A percentile compares a stretch with the other conserved stretches of the same genome.
These are phyloP conservation scores for Zygnema cylindricum DNA, from an alignment of 139 green algal genomes.

Conservation along the genomic window DNA sequence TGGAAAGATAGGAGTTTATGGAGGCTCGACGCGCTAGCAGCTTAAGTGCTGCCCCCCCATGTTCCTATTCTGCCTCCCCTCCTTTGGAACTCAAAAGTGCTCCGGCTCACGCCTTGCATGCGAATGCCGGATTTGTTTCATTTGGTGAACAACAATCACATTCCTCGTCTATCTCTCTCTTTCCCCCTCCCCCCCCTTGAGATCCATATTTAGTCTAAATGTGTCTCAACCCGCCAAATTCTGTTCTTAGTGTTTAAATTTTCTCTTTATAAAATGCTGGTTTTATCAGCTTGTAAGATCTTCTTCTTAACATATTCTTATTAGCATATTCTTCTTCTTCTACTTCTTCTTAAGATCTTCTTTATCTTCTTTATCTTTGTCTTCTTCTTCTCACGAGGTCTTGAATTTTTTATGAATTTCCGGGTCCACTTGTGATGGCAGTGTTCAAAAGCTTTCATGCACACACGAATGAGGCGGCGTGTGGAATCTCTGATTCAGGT, in stretches of 20 bases:
- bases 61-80: slow-evolving; percentile 38
- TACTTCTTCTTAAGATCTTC: no score
- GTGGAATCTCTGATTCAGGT: slow-evolving; percentile 53
- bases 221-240: no score
- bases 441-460: slow-evolving; percentile 58
- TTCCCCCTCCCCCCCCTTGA: no score
- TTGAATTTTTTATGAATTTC: no score
- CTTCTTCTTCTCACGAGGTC: no score
- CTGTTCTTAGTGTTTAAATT: no score
- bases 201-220: no score
- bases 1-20: slow-evolving; percentile 52
- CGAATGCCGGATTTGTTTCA: slow-evolving; percentile 58
- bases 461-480: slow-evolving; percentile 52
- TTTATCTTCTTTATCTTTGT: no score
- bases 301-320: no score
- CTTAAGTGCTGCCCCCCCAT: slow-evolving; percentile 24
- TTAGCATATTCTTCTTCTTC: no score
- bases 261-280: no score
- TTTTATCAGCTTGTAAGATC: no score
- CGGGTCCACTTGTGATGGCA: slow-evolving; percentile 6
- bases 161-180: not conserved
- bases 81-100: slow-evolving; percentile 46
- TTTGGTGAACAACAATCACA: slow-evolving; percentile 16
- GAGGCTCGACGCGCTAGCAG: slow-evolving; percentile 21
- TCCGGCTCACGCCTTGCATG: slow-evolving; percentile 18